Percentiles rank a stretch among this genome's conserved stretches.
Evolutionary conservation across 305 asterid species (phyloP).

Genomic region (Solanum hybrid): DNA sequence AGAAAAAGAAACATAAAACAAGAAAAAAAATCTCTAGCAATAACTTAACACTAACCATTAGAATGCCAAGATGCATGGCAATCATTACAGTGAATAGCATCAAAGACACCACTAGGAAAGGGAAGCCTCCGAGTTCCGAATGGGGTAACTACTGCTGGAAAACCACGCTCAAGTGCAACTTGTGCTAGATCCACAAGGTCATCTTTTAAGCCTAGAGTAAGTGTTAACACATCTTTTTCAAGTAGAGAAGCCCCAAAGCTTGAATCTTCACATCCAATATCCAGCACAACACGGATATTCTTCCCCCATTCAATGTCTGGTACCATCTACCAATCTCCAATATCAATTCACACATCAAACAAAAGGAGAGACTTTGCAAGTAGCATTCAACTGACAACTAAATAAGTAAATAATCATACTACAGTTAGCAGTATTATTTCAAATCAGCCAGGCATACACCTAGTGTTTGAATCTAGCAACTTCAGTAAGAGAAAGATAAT

Average conservation of each 20-base stretch:
- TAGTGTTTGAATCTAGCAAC: background rate
- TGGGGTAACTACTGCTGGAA: constrained; percentile 76
- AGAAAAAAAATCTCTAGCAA: background rate
- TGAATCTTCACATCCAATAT: constrained; percentile 81
- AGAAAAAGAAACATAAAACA: constrained; percentile 8
- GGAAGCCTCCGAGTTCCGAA: constrained; percentile 66
- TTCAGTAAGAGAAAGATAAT: background rate
- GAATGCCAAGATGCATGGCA: constrained; percentile 75
- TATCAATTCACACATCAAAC: constrained; percentile 18
- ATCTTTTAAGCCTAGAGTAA: constrained; percentile 78
- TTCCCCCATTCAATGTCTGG: constrained; percentile 99
- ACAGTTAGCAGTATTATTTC: background rate
- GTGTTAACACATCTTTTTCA: constrained; percentile 62
- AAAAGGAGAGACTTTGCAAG: background rate
- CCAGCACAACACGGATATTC: constrained; percentile 70
- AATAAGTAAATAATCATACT: background rate
- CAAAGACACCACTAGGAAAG: constrained; percentile 91
- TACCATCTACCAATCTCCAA: constrained; percentile 56
- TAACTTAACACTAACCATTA: constrained; percentile 44
- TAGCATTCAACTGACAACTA: background rate
- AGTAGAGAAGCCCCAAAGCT: constrained; percentile 66
- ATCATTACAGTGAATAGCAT: constrained; percentile 79
- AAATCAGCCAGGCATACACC: background rate
- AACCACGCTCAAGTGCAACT: constrained; percentile 85
- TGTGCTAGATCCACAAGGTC: constrained; percentile 80